phyloP scores from a whole-genome alignment of 2,329 filamentous ascomycete genomes.

The Ustilaginoidea virens region DNA sequence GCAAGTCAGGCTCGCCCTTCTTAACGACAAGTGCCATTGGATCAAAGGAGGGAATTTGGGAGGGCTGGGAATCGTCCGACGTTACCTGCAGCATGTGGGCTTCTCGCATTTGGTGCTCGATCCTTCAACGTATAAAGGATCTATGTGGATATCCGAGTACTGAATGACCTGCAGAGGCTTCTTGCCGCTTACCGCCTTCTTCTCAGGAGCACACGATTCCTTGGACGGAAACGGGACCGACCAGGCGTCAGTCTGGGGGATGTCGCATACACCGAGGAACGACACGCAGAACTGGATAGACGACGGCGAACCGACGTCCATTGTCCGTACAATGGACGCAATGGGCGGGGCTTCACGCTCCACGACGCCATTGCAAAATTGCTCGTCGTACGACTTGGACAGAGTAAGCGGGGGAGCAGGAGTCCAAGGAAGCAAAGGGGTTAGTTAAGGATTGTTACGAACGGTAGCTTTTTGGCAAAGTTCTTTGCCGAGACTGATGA shows the following conservation, averaged over 20 bases:
- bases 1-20: too few species aligned
- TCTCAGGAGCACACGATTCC: slow-evolving; percentile 14
- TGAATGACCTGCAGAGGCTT: slow-evolving; percentile 37
- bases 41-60: too few species aligned
- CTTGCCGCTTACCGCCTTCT: slow-evolving; percentile 23
- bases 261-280: slow-evolving; percentile 33
- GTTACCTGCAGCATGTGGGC: slow-evolving; percentile 40
- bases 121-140: slow-evolving; percentile 36
- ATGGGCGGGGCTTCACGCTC: slow-evolving; percentile 34
- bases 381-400: slow-evolving; percentile 28
- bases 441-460: not conserved
- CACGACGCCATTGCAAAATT: slow-evolving; percentile 37
- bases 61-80: too few species aligned
- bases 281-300: slow-evolving; percentile 35
- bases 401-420: too few species aligned
- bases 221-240: slow-evolving; percentile 26
- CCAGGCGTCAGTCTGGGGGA: slow-evolving; percentile 27
- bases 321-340: slow-evolving; percentile 28
- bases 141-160: slow-evolving; percentile 43
- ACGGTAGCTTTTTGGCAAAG: slow-evolving; percentile 15
- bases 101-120: slow-evolving; percentile 38
- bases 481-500: slow-evolving; percentile 14
- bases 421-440: too few species aligned
- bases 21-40: too few species aligned
- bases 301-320: slow-evolving; percentile 31